These are phyloP conservation scores for Rhynchosporium agropyri DNA, from an alignment of 2,329 filamentous ascomycete genomes.

Conservation along the genomic window DNA sequence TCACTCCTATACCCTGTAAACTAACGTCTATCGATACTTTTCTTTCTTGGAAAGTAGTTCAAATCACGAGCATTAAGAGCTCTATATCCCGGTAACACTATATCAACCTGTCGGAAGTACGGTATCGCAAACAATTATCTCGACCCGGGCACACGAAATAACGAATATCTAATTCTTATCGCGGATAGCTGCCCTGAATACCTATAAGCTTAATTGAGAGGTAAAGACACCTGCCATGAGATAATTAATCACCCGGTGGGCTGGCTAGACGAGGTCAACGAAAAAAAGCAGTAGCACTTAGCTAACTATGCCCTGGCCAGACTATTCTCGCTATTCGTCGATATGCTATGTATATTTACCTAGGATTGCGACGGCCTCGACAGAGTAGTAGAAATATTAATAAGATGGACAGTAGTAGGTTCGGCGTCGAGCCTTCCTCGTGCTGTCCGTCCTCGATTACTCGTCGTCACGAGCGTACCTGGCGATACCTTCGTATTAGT, in stretches of 20 bases:
- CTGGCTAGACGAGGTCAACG: slow-evolving; percentile 17
- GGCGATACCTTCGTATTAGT: background rate
- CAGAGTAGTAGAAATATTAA: slow-evolving; percentile 28
- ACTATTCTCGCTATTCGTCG: slow-evolving; percentile 33
- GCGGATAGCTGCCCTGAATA: slow-evolving; percentile 24
- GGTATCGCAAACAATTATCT: slow-evolving; percentile 29
- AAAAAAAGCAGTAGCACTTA: slow-evolving; percentile 17
- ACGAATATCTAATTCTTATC: slow-evolving; percentile 29
- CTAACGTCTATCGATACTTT: slow-evolving; percentile 27
- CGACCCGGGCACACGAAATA: slow-evolving; percentile 21
- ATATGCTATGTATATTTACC: slow-evolving; percentile 38
- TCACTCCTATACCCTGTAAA: slow-evolving; percentile 24
- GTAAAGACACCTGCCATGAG: slow-evolving; percentile 25
- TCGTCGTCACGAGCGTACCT: background rate
- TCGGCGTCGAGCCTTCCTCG: slow-evolving; percentile 30
- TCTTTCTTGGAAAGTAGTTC: slow-evolving; percentile 25
- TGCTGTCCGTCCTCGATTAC: slow-evolving; percentile 6
- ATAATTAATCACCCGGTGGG: slow-evolving; percentile 21
- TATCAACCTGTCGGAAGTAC: slow-evolving; percentile 26
- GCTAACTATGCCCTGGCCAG: slow-evolving; percentile 24
- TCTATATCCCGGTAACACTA: slow-evolving; percentile 25
- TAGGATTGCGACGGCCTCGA: slow-evolving; percentile 32
- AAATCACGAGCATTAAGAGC: slow-evolving; percentile 23
- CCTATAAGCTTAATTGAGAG: slow-evolving; percentile 18
- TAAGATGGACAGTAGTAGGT: slow-evolving; percentile 25